Base-by-base conservation (phyloP, 1,284 basidiomycete species). In the Agroathelia rolfsii region DNA sequence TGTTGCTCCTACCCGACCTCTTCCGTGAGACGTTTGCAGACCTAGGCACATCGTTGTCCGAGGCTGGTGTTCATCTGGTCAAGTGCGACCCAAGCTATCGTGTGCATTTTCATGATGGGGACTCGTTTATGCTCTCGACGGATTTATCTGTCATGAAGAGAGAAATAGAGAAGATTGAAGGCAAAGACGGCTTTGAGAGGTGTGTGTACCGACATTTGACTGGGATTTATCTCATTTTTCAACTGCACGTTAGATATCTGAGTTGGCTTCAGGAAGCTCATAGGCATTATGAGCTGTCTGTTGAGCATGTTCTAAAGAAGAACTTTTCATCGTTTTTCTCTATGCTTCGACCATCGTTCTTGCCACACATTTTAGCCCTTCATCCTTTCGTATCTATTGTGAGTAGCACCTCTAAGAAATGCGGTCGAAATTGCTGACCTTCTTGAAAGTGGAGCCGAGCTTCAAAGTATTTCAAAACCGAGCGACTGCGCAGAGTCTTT, bases 161-260 rank as follows among this genome's bases (percentile, higher is more conserved):
- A 14, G 60, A 63, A 41, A 53, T 66, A 13, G 64, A 65, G 43
- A 52, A 53, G 22, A 65, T 55, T 42, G 66, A 69, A 41, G 62
- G 64, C 7, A 49, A 53, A n/a, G 53, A 56, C 8, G 66, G 66
- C 3, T 61, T 55, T 32, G 47, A 54, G 17, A 41, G 51, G 20
- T 61, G 53, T 38, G 41, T 62, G 11, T n/a, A n/a, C n/a, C n/a
- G n/a, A n/a, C n/a, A n/a, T n/a, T n/a, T n/a, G n/a, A n/a, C n/a
- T n/a, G n/a, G n/a, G n/a, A n/a, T n/a, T n/a, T n/a, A n/a, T n/a
- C n/a, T n/a, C n/a, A n/a, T n/a, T n/a, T n/a, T n/a, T n/a, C n/a
- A n/a, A n/a, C n/a, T n/a, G n/a, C n/a, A n/a, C n/a, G n/a, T n/a
- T n/a, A n/a, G n/a, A n/a, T n/a, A n/a, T n/a, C n/a, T n/a, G n/a